These are phyloP conservation scores for Cajanus cajan DNA, from an alignment of 306 rosid species.

Conservation along the genomic window DNA sequence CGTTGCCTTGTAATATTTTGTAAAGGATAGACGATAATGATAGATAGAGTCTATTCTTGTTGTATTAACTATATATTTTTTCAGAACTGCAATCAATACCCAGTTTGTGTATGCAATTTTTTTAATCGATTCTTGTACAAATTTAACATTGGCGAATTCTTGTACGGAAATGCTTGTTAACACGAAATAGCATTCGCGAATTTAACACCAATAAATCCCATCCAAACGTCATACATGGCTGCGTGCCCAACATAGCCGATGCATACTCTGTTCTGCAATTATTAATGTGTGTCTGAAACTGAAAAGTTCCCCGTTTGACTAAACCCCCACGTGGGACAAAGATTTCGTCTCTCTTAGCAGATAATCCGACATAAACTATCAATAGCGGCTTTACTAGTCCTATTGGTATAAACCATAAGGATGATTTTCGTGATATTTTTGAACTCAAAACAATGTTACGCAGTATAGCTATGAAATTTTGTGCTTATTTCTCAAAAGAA, in stretches of 20 bases:
- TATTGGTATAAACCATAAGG: background rate
- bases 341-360: background rate
- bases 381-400: background rate
- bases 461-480: background rate
- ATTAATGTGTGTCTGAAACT: background rate
- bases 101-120: background rate
- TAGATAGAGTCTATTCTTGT: conserved; percentile 9
- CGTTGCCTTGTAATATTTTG: conserved; percentile 39
- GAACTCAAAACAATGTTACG: background rate
- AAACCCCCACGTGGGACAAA: background rate
- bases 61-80: background rate
- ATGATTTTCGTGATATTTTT: conserved; percentile 10
- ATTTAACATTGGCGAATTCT: too few species aligned
- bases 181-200: background rate
- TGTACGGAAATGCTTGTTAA: background rate
- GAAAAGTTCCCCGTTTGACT: background rate
- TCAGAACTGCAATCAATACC: conserved; percentile 4
- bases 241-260: background rate
- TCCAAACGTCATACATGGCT: background rate
- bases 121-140: background rate
- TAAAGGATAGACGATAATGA: conserved; percentile 28
- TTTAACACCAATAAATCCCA: background rate
- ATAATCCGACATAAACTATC: background rate
- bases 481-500: conserved; percentile 25
- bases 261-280: background rate